phyloP scores from a whole-genome alignment of 352 stramenopile genomes.

The Phytopythium oedochilum region DNA sequence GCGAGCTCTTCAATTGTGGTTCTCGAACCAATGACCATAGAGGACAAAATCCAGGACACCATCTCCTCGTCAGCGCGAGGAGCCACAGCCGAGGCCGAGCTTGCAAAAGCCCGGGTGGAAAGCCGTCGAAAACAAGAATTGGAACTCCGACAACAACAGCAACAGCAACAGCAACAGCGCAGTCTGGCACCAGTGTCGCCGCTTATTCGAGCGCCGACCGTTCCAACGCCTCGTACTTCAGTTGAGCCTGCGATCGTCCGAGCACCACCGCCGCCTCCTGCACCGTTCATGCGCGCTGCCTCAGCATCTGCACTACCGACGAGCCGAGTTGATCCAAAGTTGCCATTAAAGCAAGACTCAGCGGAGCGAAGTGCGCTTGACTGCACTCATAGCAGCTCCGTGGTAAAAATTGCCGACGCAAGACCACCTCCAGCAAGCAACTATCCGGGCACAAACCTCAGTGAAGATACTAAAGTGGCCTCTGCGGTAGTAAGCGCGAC shows the following conservation, averaged over 20 bases:
- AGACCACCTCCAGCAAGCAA: not conserved
- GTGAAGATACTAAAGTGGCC: not conserved
- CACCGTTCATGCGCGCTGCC: constrained; percentile 15
- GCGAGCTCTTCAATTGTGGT: no score
- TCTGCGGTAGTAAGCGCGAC: not conserved
- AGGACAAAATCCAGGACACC: constrained; percentile 26
- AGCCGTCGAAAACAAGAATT: constrained; percentile 49
- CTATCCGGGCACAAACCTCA: not conserved
- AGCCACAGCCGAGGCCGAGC: constrained; percentile 59
- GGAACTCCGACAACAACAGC: constrained; percentile 37
- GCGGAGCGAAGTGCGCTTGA: not conserved
- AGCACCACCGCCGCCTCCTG: constrained; percentile 1
- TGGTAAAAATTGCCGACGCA: not conserved
- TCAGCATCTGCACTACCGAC: constrained; percentile 22
- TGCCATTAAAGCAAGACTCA: not conserved
- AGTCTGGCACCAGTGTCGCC: not conserved
- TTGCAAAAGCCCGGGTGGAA: constrained; percentile 65
- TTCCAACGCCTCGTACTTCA: not conserved
- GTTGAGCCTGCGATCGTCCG: not conserved
- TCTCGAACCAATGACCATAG: not conserved
- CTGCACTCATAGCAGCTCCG: not conserved
- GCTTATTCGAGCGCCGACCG: not conserved
- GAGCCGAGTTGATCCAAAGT: not conserved
- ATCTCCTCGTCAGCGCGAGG: constrained; percentile 48
- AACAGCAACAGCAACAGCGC: constrained; percentile 11